Conservation (phyloP, 257 asterid genomes). For the Solanum bukasovii region DNA sequence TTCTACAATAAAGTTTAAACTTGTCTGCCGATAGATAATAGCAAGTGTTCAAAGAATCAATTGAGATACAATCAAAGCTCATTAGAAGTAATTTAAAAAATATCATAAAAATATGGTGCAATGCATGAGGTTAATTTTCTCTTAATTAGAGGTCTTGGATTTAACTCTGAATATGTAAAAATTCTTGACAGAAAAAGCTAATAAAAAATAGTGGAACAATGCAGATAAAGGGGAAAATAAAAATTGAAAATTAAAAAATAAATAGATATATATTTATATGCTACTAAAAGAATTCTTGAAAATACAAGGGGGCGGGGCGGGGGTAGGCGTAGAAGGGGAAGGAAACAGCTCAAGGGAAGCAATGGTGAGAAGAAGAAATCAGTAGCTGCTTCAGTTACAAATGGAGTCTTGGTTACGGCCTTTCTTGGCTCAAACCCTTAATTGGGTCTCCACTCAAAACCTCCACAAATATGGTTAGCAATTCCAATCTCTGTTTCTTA, state of each 20-base stretch:
- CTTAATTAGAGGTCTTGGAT: no score
- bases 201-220: no score
- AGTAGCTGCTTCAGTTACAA: not conserved
- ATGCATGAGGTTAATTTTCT: no score
- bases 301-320: not conserved
- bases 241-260: no score
- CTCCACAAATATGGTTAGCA: constrained; percentile 47
- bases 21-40: not conserved
- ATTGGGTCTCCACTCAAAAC: constrained; percentile 26
- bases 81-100: no score
- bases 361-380: not conserved
- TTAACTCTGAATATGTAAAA: no score
- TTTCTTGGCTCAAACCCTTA: constrained; percentile 26
- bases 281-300: not conserved
- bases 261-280: no score
- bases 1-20: not conserved
- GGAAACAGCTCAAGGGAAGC: not conserved
- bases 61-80: no score
- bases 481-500: not conserved
- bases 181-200: no score
- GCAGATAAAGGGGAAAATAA: not conserved
- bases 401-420: constrained; percentile 48
- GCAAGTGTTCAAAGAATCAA: not conserved
- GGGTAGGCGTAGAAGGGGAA: not conserved
- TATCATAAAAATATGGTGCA: no score